Evolutionary conservation across 2,329 filamentous ascomycete species (phyloP).

Genomic region (Fusarium temperatum): DNA sequence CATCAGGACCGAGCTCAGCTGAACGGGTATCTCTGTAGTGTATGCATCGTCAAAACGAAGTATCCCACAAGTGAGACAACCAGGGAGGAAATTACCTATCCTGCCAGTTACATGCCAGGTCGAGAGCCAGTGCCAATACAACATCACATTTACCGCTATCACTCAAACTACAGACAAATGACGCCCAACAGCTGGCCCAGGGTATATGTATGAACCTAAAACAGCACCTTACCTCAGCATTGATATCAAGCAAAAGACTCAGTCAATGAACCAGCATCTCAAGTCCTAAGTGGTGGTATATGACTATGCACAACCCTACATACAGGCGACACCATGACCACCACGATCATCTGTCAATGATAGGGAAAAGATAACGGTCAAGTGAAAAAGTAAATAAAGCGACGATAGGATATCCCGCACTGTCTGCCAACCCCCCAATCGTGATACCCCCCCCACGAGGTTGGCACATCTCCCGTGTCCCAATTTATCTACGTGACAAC

Average conservation of each 20-base stretch:
- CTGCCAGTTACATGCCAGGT: no score
- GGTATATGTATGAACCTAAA: background rate
- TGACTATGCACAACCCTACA: constrained; percentile 46
- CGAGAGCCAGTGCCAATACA: background rate
- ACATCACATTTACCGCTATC: background rate
- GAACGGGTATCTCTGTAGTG: background rate
- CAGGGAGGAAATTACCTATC: background rate
- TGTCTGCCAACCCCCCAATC: constrained; percentile 30
- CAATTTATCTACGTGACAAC: constrained; percentile 25
- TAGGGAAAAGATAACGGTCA: constrained; percentile 38
- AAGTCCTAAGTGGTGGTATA: constrained; percentile 37
- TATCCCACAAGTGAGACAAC: no score
- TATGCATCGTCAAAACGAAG: background rate
- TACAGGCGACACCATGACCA: constrained; percentile 40
- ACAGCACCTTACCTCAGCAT: background rate
- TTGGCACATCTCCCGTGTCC: constrained; percentile 15
- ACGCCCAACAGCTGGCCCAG: background rate
- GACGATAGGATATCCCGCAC: constrained; percentile 42
- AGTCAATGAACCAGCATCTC: constrained; percentile 10
- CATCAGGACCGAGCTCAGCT: no score
- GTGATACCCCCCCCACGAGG: constrained; percentile 17
- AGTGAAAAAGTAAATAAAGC: constrained; percentile 44
- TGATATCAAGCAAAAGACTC: background rate
- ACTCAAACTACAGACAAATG: background rate
- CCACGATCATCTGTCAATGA: constrained; percentile 32